Evolutionary conservation across 176 grass and related monocot genomes (phyloP).

Genomic region (Chrysopogon serrulatus): DNA sequence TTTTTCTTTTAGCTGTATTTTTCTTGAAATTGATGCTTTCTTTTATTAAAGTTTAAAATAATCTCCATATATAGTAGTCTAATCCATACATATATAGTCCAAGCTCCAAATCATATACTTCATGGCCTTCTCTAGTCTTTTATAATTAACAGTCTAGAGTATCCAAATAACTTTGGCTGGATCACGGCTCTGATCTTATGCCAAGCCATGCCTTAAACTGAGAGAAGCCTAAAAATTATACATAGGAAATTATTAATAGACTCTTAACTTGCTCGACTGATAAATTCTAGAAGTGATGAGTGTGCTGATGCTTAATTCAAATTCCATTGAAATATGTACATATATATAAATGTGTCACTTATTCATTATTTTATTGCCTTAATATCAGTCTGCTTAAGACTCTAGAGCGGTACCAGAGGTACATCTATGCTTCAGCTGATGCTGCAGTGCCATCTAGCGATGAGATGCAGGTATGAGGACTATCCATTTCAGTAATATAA

Average conservation of each 20-base stretch:
- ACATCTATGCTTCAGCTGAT: constrained; percentile 53
- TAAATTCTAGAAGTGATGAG: not conserved
- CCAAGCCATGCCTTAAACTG: not conserved
- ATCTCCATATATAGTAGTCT: not conserved
- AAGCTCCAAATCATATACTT: not conserved
- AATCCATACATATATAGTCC: not conserved
- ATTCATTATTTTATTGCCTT: constrained; percentile 5
- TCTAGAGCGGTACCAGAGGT: constrained; percentile 70
- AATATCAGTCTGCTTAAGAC: constrained; percentile 61
- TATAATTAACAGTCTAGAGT: not conserved
- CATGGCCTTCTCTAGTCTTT: not conserved
- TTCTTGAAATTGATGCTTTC: not conserved
- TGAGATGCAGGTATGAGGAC: constrained; percentile 49
- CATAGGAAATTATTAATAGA: not conserved
- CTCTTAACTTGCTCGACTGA: not conserved
- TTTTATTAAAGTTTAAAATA: not conserved
- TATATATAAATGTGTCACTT: not conserved
- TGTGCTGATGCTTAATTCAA: not conserved
- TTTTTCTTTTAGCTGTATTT: not conserved
- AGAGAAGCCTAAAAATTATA: not conserved
- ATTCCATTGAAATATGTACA: not conserved
- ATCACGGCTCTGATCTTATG: not conserved
- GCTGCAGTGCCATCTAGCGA: constrained; percentile 25
- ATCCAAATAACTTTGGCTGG: not conserved
- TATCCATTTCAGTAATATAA: not conserved